These are phyloP conservation scores for Boletellus ananas DNA, from an alignment of 768 basidiomycete genomes.

Conservation along the genomic window DNA sequence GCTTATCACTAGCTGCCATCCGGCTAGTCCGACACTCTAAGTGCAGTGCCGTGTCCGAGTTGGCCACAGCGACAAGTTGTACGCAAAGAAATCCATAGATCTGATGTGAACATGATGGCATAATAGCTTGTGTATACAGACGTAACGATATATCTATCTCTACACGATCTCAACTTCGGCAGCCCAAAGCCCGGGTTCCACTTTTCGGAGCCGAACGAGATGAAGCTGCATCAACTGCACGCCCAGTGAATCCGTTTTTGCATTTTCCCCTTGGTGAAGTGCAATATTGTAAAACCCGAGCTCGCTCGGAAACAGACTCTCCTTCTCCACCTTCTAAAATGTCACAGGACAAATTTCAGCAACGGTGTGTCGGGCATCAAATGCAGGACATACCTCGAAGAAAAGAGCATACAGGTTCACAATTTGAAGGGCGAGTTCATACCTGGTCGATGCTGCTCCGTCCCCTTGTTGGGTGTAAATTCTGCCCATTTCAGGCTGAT, in stretches of 20 bases:
- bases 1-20: too few species aligned
- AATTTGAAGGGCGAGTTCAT: background rate
- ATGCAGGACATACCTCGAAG: background rate
- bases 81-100: too few species aligned
- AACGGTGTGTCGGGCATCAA: background rate
- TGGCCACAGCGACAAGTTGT: too few species aligned
- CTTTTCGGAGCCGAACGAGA: background rate
- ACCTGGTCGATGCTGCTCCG: background rate
- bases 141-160: background rate
- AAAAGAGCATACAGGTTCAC: background rate
- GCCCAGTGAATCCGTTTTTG: conserved; percentile 1
- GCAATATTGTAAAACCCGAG: conserved; percentile 3
- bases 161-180: conserved; percentile 2
- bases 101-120: too few species aligned
- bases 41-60: too few species aligned
- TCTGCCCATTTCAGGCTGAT: background rate
- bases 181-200: background rate
- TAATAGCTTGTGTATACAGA: too few species aligned
- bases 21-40: too few species aligned
- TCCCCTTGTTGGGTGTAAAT: background rate
- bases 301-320: background rate
- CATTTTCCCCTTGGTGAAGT: conserved; percentile 1
- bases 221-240: conserved; percentile 1
- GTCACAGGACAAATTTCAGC: background rate
- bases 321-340: background rate